Base-by-base conservation (phyloP, 2,329 filamentous ascomycete species). In the Bisporella sp. region DNA sequence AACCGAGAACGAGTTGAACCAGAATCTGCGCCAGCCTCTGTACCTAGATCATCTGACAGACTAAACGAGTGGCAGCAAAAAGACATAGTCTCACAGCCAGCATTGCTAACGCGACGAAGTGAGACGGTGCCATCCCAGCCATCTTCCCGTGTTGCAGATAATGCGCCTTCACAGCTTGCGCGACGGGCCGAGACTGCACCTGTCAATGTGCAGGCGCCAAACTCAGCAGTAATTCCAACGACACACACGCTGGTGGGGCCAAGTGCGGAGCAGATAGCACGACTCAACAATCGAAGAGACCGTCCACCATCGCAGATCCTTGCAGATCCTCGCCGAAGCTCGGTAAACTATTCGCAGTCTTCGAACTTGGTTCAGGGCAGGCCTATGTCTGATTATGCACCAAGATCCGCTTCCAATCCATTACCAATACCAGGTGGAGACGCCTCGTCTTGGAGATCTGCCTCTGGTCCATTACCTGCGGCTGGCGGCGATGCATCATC, bases 201-300 rank as follows among this genome's bases (percentile, higher is more conserved):
- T 54, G 30, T 45, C 21, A 6, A 21, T 12, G 9, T 4, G 9
- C 13, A 45, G 30, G 9, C 4, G 28, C 9, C 28, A 11, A 9
- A 11, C 9, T 62, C 60, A 35, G 57, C 59, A 7, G 55, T 59
- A n/a, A 48, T 50, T 4, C 21, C 48, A 31, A 35, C 53, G 21
- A 46, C 37, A 29, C 46, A 30, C 31, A 11, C 21, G 28, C 40
- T 59, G 41, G 45, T 54, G 11, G 42, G 57, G 31, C 62, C 63
- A 13, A 64, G 56, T 47, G 52, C 62, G 1, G 59, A 61, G 46
- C 62, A 64, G 49, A 45, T 66, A 28, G 59, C 59, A 41, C 60
- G 62, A 30, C 55, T 66, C 9, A 63, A 62, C 21, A 62, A 59
- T 46, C 62, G 63, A 4, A 59, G 51, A 54, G 60, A 59, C n/a